Percentiles rank a stretch among this genome's conserved stretches.
Evolutionary conservation across 2,329 filamentous ascomycete genomes (phyloP).

Genomic region (Periconia sp.): DNA sequence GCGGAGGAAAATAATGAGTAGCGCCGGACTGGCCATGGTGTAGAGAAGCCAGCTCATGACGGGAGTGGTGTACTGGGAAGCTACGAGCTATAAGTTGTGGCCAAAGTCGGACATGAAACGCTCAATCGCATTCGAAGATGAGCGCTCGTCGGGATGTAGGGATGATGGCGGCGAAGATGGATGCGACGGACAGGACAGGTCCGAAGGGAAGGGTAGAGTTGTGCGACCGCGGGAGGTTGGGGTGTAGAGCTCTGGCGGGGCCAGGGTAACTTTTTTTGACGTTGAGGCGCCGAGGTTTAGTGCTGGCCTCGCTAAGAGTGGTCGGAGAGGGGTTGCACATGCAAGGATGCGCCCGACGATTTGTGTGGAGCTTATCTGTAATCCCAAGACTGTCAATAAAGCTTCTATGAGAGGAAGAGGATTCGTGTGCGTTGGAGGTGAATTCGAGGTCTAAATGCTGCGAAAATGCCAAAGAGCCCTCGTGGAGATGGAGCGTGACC

Average conservation of each 20-base stretch:
- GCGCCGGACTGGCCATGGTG: constrained; percentile 31
- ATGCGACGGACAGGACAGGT: not conserved
- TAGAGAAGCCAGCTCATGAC: constrained; percentile 42
- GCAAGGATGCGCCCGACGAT: constrained; percentile 12
- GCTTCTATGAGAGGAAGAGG: not conserved
- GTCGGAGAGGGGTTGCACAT: constrained; percentile 4
- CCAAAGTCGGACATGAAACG: constrained; percentile 8
- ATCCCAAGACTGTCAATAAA: not conserved
- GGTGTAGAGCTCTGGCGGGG: constrained; percentile 9
- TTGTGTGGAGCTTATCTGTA: not conserved
- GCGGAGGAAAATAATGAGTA: constrained; percentile 37
- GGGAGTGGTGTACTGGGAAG: constrained; percentile 7
- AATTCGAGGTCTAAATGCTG: too few relatives aligned
- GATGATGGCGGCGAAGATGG: not conserved
- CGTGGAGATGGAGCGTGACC: constrained; percentile 13
- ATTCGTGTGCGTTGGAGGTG: too few relatives aligned
- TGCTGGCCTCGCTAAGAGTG: constrained; percentile 19
- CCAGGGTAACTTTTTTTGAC: constrained; percentile 24
- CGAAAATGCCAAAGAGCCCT: too few relatives aligned
- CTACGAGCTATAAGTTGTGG: constrained; percentile 2
- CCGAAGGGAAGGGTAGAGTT: not conserved
- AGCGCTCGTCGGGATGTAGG: not conserved
- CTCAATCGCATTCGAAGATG: constrained; percentile 6
- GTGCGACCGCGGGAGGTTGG: constrained; percentile 3
- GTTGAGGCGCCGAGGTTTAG: constrained; percentile 28